Evolutionary conservation across 495 filamentous ascomycete genomes (phyloP).

Genomic region (Rhypophila decipiens): DNA sequence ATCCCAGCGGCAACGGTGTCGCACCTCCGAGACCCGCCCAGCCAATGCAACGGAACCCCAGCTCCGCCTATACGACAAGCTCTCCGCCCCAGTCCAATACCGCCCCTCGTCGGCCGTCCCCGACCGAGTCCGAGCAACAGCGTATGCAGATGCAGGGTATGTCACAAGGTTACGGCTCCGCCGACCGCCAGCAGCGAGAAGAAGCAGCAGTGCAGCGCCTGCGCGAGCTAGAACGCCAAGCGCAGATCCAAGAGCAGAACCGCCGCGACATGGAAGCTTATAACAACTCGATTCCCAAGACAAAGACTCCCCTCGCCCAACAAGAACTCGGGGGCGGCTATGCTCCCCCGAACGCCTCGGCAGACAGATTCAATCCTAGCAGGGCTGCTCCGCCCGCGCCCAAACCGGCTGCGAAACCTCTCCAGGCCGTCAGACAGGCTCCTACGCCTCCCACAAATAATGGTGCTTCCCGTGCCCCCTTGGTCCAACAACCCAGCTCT

Average conservation of each 20-base stretch:
- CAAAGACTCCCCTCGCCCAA: slow-evolving; percentile 68
- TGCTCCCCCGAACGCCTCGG: slow-evolving; percentile 30
- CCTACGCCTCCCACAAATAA: slow-evolving; percentile 39
- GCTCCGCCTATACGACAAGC: slow-evolving; percentile 35
- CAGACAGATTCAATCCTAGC: slow-evolving; percentile 75
- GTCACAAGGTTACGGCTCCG: slow-evolving; percentile 40
- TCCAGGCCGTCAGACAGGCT: slow-evolving; percentile 49
- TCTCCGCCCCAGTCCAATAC: slow-evolving; percentile 20
- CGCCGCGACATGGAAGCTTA: slow-evolving; percentile 74
- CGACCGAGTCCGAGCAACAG: slow-evolving; percentile 36
- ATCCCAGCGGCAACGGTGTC: slow-evolving; percentile 57
- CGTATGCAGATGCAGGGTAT: slow-evolving; percentile 38
- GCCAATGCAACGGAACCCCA: slow-evolving; percentile 47
- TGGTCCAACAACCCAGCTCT: slow-evolving; percentile 37
- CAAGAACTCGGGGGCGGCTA: slow-evolving; percentile 66
- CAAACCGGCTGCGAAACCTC: slow-evolving; percentile 41
- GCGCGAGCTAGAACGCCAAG: slow-evolving; percentile 34
- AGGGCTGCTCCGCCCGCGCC: slow-evolving; percentile 61
- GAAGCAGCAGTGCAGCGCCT: slow-evolving; percentile 25
- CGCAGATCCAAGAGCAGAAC: slow-evolving; percentile 59
- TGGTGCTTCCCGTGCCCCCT: slow-evolving; percentile 29
- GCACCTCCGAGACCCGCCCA: slow-evolving; percentile 62
- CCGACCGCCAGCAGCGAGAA: slow-evolving; percentile 53
- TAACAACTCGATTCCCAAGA: slow-evolving; percentile 78
- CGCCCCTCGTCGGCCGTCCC: slow-evolving; percentile 32